Evolutionary conservation across 192 early-diverging fungal species (phyloP).

Genomic region (Pilaira anomala): DNA sequence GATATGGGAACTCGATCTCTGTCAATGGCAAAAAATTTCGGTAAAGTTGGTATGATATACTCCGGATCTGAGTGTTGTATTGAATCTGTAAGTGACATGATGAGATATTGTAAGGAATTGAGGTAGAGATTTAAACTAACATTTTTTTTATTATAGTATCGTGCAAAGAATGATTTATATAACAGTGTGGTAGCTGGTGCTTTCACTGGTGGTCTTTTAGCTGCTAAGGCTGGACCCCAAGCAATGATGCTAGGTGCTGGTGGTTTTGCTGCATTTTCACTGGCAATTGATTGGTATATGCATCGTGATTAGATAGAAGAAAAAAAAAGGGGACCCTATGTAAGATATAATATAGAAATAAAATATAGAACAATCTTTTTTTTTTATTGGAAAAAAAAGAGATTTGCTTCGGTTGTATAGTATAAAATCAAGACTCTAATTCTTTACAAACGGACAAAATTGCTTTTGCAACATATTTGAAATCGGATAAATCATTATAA

Average conservation of each 20-base stretch:
- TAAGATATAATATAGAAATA: no score
- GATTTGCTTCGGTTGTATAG: no score
- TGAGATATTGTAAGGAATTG: background rate
- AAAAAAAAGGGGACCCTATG: no score
- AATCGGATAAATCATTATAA: slow-evolving; percentile 49
- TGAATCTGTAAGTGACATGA: slow-evolving; percentile 63
- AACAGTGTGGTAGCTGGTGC: slow-evolving; percentile 90
- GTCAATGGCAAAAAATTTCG: slow-evolving; percentile 92
- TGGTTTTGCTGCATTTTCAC: slow-evolving; percentile 93
- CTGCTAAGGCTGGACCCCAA: slow-evolving; percentile 71
- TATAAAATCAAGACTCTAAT: slow-evolving; percentile 22
- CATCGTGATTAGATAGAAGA: slow-evolving; percentile 40
- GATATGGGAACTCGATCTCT: slow-evolving; percentile 84
- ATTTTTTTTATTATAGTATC: slow-evolving; percentile 54
- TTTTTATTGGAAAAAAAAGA: no score
- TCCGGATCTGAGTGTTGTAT: slow-evolving; percentile 93
- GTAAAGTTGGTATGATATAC: slow-evolving; percentile 86
- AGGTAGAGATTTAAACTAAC: no score
- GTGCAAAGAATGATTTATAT: slow-evolving; percentile 93
- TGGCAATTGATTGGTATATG: slow-evolving; percentile 90
- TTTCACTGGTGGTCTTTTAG: slow-evolving; percentile 85
- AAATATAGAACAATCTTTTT: no score
- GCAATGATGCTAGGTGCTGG: slow-evolving; percentile 79
- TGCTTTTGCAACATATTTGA: slow-evolving; percentile 41
- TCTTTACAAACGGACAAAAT: slow-evolving; percentile 43